phyloP scores from a whole-genome alignment of 495 filamentous ascomycete genomes.

The Thermothielavioides terrestris region DNA sequence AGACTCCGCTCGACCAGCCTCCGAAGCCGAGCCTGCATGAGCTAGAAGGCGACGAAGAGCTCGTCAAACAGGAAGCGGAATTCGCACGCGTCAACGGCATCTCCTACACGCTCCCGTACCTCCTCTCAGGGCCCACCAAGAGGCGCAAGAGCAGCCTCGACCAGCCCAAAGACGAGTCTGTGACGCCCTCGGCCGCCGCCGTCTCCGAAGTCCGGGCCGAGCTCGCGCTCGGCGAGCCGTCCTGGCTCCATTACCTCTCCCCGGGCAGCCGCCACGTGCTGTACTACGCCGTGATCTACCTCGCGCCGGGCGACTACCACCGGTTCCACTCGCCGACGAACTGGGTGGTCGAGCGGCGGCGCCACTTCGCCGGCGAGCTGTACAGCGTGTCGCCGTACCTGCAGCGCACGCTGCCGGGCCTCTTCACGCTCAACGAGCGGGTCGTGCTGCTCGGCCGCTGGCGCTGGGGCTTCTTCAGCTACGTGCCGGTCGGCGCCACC shows the following conservation, averaged over 20 bases:
- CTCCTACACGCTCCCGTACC: conserved; percentile 82
- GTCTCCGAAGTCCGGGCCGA: conserved; percentile 79
- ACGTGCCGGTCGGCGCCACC: conserved; percentile 93
- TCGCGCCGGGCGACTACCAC: conserved; percentile 98
- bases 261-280: conserved; percentile 56
- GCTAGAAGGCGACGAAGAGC: conserved; percentile 45
- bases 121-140: conserved; percentile 64
- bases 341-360: conserved; percentile 86
- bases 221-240: conserved; percentile 61
- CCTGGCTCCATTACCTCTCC: conserved; percentile 66
- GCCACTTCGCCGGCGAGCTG: conserved; percentile 94
- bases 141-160: conserved; percentile 22
- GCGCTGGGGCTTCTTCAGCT: conserved; percentile 96
- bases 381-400: conserved; percentile 93
- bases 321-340: conserved; percentile 90
- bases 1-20: conserved; percentile 13
- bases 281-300: conserved; percentile 92
- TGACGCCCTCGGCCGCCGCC: conserved; percentile 53
- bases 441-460: conserved; percentile 90
- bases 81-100: conserved; percentile 97
- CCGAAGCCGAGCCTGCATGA: conserved; percentile 9
- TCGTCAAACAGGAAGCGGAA: conserved; percentile 72
- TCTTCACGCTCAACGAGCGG: conserved; percentile 95
- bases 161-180: conserved; percentile 35
- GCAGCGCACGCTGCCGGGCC: conserved; percentile 77